Percentiles rank a stretch among this genome's conserved stretches.
Conservation (phyloP, 345 rosid species). For the Eucalyptus virginea region DNA sequence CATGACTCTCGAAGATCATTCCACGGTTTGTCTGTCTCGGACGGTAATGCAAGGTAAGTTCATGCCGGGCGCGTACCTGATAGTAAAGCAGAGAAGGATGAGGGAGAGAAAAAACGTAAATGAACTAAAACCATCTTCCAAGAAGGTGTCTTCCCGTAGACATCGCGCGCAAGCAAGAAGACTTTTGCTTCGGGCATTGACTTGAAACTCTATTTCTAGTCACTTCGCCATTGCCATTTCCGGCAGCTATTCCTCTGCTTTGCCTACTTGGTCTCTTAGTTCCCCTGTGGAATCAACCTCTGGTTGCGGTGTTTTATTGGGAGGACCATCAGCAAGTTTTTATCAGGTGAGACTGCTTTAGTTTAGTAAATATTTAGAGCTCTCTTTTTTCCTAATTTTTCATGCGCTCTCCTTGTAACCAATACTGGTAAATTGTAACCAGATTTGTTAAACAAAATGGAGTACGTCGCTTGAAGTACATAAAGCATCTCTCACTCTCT, state of each 20-base stretch:
- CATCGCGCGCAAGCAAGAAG: not conserved
- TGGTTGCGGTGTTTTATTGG: not conserved
- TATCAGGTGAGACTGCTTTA: not conserved
- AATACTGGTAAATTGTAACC: accelerated
- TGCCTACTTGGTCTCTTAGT: not conserved
- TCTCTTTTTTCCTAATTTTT: not conserved
- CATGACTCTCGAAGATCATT: not conserved
- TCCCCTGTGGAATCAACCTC: not conserved
- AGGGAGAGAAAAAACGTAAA: not conserved
- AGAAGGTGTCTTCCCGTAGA: not conserved
- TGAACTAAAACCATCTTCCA: not conserved
- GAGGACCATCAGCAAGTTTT: not conserved
- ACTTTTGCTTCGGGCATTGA: not conserved
- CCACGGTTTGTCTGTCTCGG: not conserved
- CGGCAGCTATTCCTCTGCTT: not conserved
- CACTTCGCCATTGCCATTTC: not conserved
- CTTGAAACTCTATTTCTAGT: not conserved
- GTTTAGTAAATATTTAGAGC: not conserved
- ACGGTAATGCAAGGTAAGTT: not conserved
- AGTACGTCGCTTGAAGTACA: no score
- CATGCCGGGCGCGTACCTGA: not conserved
- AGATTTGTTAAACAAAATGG: no score
- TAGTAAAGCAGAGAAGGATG: not conserved
- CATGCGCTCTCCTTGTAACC: not conserved
- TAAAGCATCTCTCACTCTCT: no score